Conservation (phyloP, 805 yeast genomes). For the Zygoascus tannicola region DNA sequence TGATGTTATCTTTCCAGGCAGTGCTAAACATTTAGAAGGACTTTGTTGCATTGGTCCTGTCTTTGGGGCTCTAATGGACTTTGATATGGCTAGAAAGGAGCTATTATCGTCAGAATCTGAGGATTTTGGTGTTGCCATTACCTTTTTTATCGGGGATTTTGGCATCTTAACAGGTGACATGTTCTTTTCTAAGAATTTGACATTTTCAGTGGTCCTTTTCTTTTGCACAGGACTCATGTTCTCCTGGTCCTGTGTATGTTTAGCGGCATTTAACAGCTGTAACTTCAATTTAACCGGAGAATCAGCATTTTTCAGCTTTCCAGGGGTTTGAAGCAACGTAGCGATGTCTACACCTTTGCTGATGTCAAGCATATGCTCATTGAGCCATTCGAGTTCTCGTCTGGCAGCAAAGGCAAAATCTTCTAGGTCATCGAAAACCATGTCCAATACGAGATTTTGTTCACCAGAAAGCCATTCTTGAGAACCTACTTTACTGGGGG, state of each 20-base stretch:
- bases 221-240: too few species aligned
- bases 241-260: too few species aligned
- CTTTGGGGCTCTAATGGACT: constrained; percentile 8
- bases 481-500: constrained; percentile 31
- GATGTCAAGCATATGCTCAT: constrained; percentile 33
- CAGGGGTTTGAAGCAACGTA: constrained; percentile 21
- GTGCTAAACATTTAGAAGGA: too few species aligned
- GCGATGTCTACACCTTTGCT: constrained; percentile 10
- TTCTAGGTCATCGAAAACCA: constrained; percentile 32
- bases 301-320: constrained; percentile 13
- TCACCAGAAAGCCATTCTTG: constrained; percentile 44
- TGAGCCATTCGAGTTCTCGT: constrained; percentile 34
- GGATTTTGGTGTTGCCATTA: not conserved
- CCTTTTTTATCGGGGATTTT: not conserved
- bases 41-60: not conserved
- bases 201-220: too few species aligned
- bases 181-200: too few species aligned
- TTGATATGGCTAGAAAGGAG: constrained; percentile 16
- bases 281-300: constrained; percentile 14
- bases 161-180: too few species aligned
- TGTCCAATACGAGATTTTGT: constrained; percentile 32
- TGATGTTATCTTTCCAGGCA: not conserved
- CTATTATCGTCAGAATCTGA: not conserved
- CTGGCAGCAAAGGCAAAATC: constrained; percentile 34
- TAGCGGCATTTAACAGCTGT: too few species aligned